phyloP scores from a whole-genome alignment of 208 protist species.

The Naegleria fowleri region DNA sequence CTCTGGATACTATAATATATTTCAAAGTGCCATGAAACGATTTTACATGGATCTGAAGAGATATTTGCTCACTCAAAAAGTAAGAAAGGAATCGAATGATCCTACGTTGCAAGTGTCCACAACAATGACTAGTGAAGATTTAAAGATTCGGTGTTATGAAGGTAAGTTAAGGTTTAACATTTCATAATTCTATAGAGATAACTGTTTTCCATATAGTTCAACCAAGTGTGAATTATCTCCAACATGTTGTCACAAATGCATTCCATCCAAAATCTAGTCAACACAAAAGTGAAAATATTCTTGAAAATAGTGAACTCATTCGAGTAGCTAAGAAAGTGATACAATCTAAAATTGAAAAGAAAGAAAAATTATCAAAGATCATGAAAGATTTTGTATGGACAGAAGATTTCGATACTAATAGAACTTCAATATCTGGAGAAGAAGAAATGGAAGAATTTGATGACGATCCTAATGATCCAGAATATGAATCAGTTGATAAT shows the following conservation, averaged over 20 bases:
- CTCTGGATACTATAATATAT: background rate
- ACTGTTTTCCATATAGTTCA: background rate
- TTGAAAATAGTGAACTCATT: background rate
- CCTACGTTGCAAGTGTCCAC: background rate
- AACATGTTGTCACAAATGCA: background rate
- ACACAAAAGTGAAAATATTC: background rate
- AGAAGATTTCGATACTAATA: background rate
- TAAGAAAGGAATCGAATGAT: background rate
- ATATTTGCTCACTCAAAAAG: background rate
- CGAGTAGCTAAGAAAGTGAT: background rate
- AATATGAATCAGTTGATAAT: background rate
- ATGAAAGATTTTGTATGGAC: background rate
- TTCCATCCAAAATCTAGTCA: background rate
- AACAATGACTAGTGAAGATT: background rate
- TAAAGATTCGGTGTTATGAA: background rate
- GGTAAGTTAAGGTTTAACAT: too few species aligned
- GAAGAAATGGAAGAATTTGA: background rate
- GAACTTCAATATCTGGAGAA: background rate
- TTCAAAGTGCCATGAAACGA: background rate
- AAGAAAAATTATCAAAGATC: background rate
- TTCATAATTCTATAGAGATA: too few species aligned
- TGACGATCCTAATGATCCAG: background rate
- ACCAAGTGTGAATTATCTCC: background rate
- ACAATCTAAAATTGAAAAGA: background rate
- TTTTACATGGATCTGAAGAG: background rate